These are phyloP conservation scores for Fusarium verrucosum DNA, from an alignment of 2,329 filamentous ascomycete species.

Conservation along the genomic window DNA sequence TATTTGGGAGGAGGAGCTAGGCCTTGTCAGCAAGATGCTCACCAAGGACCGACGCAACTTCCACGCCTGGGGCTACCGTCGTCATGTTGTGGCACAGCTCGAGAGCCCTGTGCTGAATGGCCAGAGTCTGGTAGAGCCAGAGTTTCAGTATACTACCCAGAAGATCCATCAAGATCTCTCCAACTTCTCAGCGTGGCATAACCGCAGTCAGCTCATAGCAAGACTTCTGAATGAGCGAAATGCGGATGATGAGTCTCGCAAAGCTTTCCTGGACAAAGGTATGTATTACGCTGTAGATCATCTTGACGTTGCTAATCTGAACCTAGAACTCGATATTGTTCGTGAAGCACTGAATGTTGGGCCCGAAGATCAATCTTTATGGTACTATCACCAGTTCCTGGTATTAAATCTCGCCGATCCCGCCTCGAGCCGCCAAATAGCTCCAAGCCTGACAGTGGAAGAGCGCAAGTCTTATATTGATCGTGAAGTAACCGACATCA, in stretches of 20 bases:
- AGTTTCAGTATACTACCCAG: constrained; percentile 89
- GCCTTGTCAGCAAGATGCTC: constrained; percentile 87
- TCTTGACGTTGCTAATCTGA: constrained; percentile 4
- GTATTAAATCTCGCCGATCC: constrained; percentile 72
- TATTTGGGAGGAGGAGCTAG: constrained; percentile 87
- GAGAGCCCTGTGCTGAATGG: constrained; percentile 66
- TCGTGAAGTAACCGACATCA: constrained; percentile 78
- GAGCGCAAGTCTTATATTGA: constrained; percentile 73
- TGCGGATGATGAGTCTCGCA: constrained; percentile 70
- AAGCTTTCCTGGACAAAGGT: constrained; percentile 77
- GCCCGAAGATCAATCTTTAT: constrained; percentile 93
- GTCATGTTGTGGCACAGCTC: constrained; percentile 78
- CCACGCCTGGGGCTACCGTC: constrained; percentile 93
- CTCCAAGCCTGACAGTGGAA: constrained; percentile 66
- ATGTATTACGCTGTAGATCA: constrained; percentile 20
- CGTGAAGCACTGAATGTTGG: constrained; percentile 85
- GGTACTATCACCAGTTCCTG: constrained; percentile 95
- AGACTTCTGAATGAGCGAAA: constrained; percentile 75
- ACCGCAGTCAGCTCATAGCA: constrained; percentile 84
- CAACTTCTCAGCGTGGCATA: constrained; percentile 98
- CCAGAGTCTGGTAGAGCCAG: constrained; percentile 75
- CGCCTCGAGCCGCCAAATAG: constrained; percentile 65
- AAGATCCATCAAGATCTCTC: constrained; percentile 88
- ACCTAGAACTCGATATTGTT: constrained; percentile 75
- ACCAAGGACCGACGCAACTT: constrained; percentile 88